A percentile compares a stretch with the other conserved stretches of the same genome.
phyloP scores from a whole-genome alignment of 1,284 basidiomycete species.

The Blastosporella zonata region DNA sequence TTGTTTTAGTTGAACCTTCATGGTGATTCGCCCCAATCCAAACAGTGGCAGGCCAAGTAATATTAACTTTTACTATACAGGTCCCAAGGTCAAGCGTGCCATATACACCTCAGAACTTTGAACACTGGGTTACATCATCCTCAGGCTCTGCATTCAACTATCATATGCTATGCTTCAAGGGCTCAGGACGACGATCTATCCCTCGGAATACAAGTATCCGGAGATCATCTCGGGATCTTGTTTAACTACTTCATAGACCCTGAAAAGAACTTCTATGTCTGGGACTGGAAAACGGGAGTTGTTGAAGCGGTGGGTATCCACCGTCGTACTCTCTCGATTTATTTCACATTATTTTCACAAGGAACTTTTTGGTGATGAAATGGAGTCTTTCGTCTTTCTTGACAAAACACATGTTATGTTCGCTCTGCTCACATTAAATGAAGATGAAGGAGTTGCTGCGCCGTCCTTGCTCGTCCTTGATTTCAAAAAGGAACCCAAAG shows the following conservation, averaged over 20 bases:
- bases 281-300: slow-evolving; percentile 58
- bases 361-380: slow-evolving; percentile 33
- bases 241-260: slow-evolving; percentile 30
- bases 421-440: slow-evolving; percentile 19
- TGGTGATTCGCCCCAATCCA: slow-evolving; percentile 28
- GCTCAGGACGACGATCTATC: slow-evolving; percentile 18
- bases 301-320: slow-evolving; percentile 40
- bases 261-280: slow-evolving; percentile 48
- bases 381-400: slow-evolving; percentile 47
- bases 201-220: slow-evolving; percentile 42
- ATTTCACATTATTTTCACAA: slow-evolving; percentile 14
- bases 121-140: slow-evolving; percentile 47
- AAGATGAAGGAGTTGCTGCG: slow-evolving; percentile 11
- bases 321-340: neutral
- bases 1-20: slow-evolving; percentile 47
- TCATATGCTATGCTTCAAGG: slow-evolving; percentile 32
- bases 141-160: slow-evolving; percentile 31
- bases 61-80: slow-evolving; percentile 12
- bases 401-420: slow-evolving; percentile 40
- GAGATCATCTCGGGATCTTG: slow-evolving; percentile 46
- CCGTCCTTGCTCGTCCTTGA: slow-evolving; percentile 25
- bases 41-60: too few relatives aligned
- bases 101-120: slow-evolving; percentile 45
- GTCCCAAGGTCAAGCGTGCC: slow-evolving; percentile 20
- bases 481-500: slow-evolving; percentile 26